A percentile compares a stretch with the other conserved stretches of the same genome.
These are phyloP conservation scores for Babesia ovata DNA, from an alignment of 169 alveolate genomes.

Conservation along the genomic window DNA sequence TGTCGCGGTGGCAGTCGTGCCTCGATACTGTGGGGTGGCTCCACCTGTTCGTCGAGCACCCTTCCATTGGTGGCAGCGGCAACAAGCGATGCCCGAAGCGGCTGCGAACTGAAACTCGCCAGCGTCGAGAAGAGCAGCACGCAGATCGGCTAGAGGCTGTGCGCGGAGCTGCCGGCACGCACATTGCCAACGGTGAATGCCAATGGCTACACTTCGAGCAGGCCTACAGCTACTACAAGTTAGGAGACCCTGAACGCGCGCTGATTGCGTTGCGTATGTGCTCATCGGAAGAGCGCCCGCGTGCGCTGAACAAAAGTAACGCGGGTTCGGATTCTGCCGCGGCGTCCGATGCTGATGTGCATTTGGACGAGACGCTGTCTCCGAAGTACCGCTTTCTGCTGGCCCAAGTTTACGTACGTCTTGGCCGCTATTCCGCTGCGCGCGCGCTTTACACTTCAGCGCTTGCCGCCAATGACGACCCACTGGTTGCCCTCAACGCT, in stretches of 20 bases:
- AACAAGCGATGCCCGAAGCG: slow-evolving; percentile 46
- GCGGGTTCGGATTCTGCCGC: not conserved
- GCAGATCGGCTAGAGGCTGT: slow-evolving; percentile 9
- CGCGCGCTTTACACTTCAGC: slow-evolving; percentile 11
- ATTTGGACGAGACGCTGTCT: not conserved
- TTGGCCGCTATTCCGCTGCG: slow-evolving; percentile 51
- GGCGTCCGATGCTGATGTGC: not conserved
- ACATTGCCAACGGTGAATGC: slow-evolving; percentile 47
- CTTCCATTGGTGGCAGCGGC: slow-evolving; percentile 9
- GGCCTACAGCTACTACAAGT: slow-evolving; percentile 51
- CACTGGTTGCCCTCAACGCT: slow-evolving; percentile 39
- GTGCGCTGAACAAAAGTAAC: slow-evolving; percentile 18
- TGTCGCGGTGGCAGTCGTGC: slow-evolving; percentile 61
- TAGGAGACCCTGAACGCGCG: slow-evolving; percentile 55
- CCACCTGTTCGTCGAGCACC: slow-evolving; percentile 47
- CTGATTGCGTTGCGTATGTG: slow-evolving; percentile 44
- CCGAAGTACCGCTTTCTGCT: slow-evolving; percentile 40
- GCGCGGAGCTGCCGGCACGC: slow-evolving; percentile 39
- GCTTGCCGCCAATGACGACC: slow-evolving; percentile 25
- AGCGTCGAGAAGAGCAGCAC: slow-evolving; percentile 16
- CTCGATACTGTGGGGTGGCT: slow-evolving; percentile 66
- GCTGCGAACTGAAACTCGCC: slow-evolving; percentile 20
- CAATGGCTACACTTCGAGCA: slow-evolving; percentile 70
- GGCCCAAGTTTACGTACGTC: slow-evolving; percentile 55
- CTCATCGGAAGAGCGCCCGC: slow-evolving; percentile 30